Evolutionary conservation across 1,284 basidiomycete genomes (phyloP), one percentile per base, ranked within the genome.

Genomic region (Naganishia albida): DNA sequence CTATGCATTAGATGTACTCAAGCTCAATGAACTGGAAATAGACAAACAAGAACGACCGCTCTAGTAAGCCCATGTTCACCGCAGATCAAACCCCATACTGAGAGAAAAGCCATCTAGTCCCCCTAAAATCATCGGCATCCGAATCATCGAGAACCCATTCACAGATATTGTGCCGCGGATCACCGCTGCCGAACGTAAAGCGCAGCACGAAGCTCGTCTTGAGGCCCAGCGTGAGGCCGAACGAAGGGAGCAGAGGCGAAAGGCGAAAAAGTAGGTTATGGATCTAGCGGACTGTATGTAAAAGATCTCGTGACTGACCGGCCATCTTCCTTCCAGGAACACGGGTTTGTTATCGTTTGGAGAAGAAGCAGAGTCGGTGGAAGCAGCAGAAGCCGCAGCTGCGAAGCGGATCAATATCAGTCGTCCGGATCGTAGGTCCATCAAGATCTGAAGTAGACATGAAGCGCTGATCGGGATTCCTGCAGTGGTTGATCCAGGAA

Each of bases 101-200:
- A 43, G 2, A 16, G 34, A 26, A 16, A 12, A 8, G 20, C 7
- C 38, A 50, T 51, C 1, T 67, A 92, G 90, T 69, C 92, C 95
- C 0, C 93, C 93, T 0, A 93, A 90, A 74, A 91, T 99, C 74
- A 88, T 87, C 69, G 85, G 84, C 1, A 83, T 95, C 43, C 85
- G 87, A 18, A 90, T 97, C 63, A 74, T 93, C 16, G 91, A 96
- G 65, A 95, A 97, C 74, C 94, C 95, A 0, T 98, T 96, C 74
- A 85, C 88, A 54, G 93, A 98, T 74, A 95, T 98, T 70, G 84
- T 93, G 30, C 94, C 95, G 1, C 87, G 95, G n/a, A 96, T 97
- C 69, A 99, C 95, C 0, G 91, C 91, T 0, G 90, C 87, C 1
- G 93, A 98, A 80, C 88, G 89, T 68, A 85, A 86, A 48, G 87